Base-by-base conservation (phyloP, 2,329 filamentous ascomycete species). In the Aspergillus costaricaensis region DNA sequence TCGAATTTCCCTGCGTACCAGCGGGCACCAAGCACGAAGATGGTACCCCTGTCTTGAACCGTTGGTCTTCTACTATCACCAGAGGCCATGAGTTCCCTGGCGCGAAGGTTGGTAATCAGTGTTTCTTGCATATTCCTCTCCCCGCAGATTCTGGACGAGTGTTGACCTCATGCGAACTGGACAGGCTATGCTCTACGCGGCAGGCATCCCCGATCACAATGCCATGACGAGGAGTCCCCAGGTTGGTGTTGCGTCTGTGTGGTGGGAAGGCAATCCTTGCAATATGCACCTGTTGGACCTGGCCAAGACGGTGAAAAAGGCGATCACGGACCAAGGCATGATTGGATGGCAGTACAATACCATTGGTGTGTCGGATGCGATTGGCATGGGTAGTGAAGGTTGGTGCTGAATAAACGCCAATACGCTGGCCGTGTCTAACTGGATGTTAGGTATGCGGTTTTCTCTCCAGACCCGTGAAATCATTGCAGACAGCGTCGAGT, bases 201-300 rank as follows among this genome's bases (percentile, higher is more conserved):
- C 94, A 8, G 94, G 94, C 23, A 90, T 98, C 36, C 91, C 92
- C 1, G 86, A 92, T 72, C 84, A 87, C 69, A 83, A 95, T 58
- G 87, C 88, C 71, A 96, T 98, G 91, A 93, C 94, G 79, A 94
- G 85, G 59, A 90, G 90, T 56, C 91, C 94, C 12, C 94, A 98
- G 65, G 91, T 98, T 25, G 94, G 94, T 60, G 87, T 97, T 72
- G 90, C 92, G 7, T 92, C 90, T 5, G 91, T 97, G 4, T 97
- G 93, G 93, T 98, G 93, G 93, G 92, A 97, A 78, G 94, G 94
- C 27, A 97, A 97, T 74, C 91, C 94, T 39, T 97, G 93, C 86
- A 96, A 96, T 57, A 77, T 80, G 73, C 70, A 80, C 89, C 88
- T 98, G 65, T 84, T 96, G 61, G 92, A 96, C 66, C 85, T 98